Conservation (phyloP, 805 yeast species). For the Nakazawaea pomicola region DNA sequence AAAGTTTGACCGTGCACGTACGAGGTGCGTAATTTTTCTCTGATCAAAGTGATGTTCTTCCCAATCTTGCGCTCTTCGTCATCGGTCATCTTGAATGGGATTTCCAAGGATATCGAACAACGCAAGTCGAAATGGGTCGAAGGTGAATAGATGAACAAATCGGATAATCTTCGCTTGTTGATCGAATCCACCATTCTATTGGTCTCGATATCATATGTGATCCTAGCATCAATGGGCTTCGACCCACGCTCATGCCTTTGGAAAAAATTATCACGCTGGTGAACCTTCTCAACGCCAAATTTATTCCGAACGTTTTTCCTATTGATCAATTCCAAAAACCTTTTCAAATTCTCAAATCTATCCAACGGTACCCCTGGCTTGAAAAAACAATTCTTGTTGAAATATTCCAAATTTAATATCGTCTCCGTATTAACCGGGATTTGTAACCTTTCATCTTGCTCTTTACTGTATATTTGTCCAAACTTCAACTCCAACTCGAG, state of each 20-base stretch:
- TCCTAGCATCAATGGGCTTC: conserved; percentile 58
- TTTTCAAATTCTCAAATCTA: conserved; percentile 52
- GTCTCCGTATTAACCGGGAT: conserved; percentile 69
- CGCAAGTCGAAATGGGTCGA: conserved; percentile 74
- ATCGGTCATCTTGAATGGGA: conserved; percentile 55
- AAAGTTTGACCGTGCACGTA: conserved; percentile 71
- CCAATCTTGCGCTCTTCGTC: conserved; percentile 49
- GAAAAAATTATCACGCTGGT: conserved; percentile 58
- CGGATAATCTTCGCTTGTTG: conserved; percentile 69
- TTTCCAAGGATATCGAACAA: conserved; percentile 70
- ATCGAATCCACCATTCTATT: conserved; percentile 65
- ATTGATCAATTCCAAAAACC: conserved; percentile 50
- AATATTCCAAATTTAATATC: conserved; percentile 43
- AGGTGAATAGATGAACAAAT: conserved; percentile 68
- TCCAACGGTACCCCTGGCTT: conserved; percentile 62
- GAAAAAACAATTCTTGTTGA: conserved; percentile 50
- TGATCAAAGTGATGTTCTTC: conserved; percentile 42
- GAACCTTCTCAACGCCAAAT: conserved; percentile 56
- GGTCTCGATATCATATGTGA: conserved; percentile 64
- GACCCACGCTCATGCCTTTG: conserved; percentile 60
- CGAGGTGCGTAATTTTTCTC: conserved; percentile 71
- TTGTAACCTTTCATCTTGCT: conserved; percentile 54
- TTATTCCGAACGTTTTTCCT: conserved; percentile 33
- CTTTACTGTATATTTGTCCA: conserved; percentile 65
- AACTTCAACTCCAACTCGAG: conserved; percentile 73